A percentile compares a stretch with the other conserved stretches of the same genome.
Evolutionary conservation across 495 filamentous ascomycete species (phyloP).

Genomic region (Lasiosphaeria hispida): DNA sequence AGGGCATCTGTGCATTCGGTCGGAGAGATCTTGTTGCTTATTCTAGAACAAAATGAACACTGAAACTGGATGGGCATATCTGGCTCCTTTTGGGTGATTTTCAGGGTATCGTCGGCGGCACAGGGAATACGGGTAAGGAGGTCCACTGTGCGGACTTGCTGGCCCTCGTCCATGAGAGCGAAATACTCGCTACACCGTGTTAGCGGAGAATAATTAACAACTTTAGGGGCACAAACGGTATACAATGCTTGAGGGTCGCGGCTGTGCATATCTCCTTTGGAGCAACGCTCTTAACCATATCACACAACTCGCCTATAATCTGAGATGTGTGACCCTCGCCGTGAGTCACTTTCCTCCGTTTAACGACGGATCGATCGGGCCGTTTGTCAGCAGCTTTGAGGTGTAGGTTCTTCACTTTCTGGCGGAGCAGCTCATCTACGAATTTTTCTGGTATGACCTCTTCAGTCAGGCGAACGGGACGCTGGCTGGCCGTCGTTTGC

Average conservation of each 20-base stretch:
- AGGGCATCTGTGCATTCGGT: neutral
- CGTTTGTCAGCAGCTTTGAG: slow-evolving; percentile 5
- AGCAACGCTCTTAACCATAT: slow-evolving; percentile 11
- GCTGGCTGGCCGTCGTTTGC: slow-evolving; percentile 20
- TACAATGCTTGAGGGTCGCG: slow-evolving; percentile 14
- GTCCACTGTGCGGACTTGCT: slow-evolving; percentile 35
- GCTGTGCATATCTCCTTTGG: neutral
- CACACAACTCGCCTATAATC: slow-evolving; percentile 23
- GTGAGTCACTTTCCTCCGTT: slow-evolving; percentile 32
- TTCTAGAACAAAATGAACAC: slow-evolving; percentile 24
- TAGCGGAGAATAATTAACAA: neutral
- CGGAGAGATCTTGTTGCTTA: neutral
- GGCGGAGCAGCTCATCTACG: slow-evolving; percentile 26
- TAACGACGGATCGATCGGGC: slow-evolving; percentile 18
- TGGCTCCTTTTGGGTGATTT: neutral
- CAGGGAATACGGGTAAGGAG: slow-evolving; percentile 37
- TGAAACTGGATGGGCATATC: slow-evolving; percentile 5
- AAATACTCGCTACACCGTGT: slow-evolving; percentile 27
- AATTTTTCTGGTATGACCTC: slow-evolving; percentile 27
- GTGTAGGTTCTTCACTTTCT: slow-evolving; percentile 24
- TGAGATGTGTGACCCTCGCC: slow-evolving; percentile 14
- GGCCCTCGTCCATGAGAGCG: slow-evolving; percentile 24
- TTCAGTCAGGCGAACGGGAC: slow-evolving; percentile 6
- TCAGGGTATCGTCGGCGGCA: slow-evolving; percentile 34
- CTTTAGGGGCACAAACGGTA: slow-evolving; percentile 29